These are phyloP conservation scores for Barnettozyma sucrosica DNA, from an alignment of 805 yeast genomes.

Conservation along the genomic window DNA sequence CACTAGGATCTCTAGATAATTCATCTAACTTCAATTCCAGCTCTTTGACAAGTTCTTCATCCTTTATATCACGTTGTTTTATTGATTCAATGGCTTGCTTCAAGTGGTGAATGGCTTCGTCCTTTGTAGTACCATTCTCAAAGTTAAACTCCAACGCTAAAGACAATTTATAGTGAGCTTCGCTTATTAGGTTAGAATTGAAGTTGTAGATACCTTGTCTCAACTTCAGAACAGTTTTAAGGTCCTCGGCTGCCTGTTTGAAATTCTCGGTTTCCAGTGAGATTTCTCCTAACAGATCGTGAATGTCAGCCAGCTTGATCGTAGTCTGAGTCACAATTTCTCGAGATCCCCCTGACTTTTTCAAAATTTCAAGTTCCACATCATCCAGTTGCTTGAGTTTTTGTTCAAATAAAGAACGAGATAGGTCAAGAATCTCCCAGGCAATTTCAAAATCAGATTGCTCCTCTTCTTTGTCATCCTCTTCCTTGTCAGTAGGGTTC, in stretches of 20 bases:
- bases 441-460: slow-evolving; percentile 81
- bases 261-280: slow-evolving; percentile 88
- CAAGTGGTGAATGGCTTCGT: slow-evolving; percentile 50
- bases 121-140: slow-evolving; percentile 43
- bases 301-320: slow-evolving; percentile 63
- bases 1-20: slow-evolving; percentile 44
- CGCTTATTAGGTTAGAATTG: slow-evolving; percentile 58
- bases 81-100: slow-evolving; percentile 47
- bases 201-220: slow-evolving; percentile 45
- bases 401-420: slow-evolving; percentile 58
- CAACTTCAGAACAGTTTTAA: slow-evolving; percentile 49
- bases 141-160: slow-evolving; percentile 67
- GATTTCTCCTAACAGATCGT: slow-evolving; percentile 81
- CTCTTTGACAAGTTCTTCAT: slow-evolving; percentile 47
- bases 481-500: slow-evolving; percentile 14
- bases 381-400: slow-evolving; percentile 22
- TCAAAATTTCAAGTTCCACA: slow-evolving; percentile 14
- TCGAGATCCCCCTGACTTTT: slow-evolving; percentile 18
- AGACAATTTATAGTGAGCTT: slow-evolving; percentile 75
- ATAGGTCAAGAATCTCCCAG: slow-evolving; percentile 78
- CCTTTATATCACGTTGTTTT: slow-evolving; percentile 33
- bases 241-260: slow-evolving; percentile 68
- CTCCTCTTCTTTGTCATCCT: slow-evolving; percentile 35
- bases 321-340: slow-evolving; percentile 33
- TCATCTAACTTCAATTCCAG: slow-evolving; percentile 52